Conservation (phyloP, 805 yeast species). For the Wickerhamomyces queroliae region DNA sequence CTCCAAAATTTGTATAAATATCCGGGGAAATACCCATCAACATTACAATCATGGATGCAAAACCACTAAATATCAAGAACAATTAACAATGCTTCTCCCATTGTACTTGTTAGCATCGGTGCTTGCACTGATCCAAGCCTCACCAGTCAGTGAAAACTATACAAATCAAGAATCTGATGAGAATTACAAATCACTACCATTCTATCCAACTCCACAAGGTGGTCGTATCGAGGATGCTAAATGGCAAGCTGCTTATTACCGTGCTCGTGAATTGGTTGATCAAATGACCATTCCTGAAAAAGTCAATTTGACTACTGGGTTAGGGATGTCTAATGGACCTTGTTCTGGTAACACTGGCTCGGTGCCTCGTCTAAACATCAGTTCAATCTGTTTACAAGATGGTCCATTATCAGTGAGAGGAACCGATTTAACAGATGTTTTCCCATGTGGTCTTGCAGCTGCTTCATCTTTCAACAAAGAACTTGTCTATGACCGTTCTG, state of each 20-base stretch:
- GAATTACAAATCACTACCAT: slow-evolving; percentile 2
- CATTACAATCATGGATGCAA: not conserved
- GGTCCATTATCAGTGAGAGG: slow-evolving; percentile 51
- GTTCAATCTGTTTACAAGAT: slow-evolving; percentile 49
- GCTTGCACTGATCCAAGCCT: not conserved
- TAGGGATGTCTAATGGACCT: slow-evolving; percentile 53
- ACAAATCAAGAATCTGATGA: not conserved
- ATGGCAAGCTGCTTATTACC: slow-evolving; percentile 48
- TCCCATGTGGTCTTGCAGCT: slow-evolving; percentile 49
- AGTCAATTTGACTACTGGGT: slow-evolving; percentile 54
- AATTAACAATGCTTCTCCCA: not conserved
- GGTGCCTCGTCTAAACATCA: slow-evolving; percentile 45
- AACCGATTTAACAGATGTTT: slow-evolving; percentile 45
- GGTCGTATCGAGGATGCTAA: slow-evolving; percentile 39
- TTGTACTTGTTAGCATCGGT: not conserved
- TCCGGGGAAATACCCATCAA: not conserved
- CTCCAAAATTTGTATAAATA: no score
- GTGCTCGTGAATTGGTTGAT: slow-evolving; percentile 44
- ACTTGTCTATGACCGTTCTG: slow-evolving; percentile 44
- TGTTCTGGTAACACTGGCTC: slow-evolving; percentile 55
- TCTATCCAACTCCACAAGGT: slow-evolving; percentile 15
- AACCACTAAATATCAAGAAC: not conserved
- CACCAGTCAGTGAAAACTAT: not conserved
- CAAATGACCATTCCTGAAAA: slow-evolving; percentile 49
- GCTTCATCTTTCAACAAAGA: slow-evolving; percentile 49